Evolutionary conservation across 345 rosid species (phyloP), one percentile per base, ranked within the genome.

Genomic region (Citrus australasica): DNA sequence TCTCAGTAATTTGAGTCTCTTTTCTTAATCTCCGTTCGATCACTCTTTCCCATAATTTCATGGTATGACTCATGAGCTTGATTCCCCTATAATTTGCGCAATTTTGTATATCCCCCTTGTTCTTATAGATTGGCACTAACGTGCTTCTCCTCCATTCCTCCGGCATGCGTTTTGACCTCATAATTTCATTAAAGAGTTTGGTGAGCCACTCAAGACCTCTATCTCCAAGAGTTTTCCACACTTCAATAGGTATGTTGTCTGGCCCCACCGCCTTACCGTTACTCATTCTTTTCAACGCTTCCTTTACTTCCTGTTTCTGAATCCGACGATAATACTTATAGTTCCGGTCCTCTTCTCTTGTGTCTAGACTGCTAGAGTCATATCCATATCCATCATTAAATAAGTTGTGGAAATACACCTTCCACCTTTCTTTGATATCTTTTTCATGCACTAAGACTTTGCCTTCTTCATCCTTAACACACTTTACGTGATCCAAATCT

Each of bases 11-110:
- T 17, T 5, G 4, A 33, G 71, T 51, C 7, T 4, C 60, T 30
- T 19, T n/a, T 68, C 70, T 30, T 75, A 40, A 25, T 28, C 42
- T 28, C 21, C 40, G 30, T 59, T 75, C 25, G 7, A 40, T 64
- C 17, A 75, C 71, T 63, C 37, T 62, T 64, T 75, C 78, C 58
- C 24, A 64, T 40, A 75, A 28, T 22, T 63, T 75, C 78, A 25
- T 64, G 21, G 71, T 22, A 64, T 64, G 19, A 25, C 71, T 75
- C 38, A 42, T 75, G 16, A 75, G 40, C 46, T 75, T 64, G 7
- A 32, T 46, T 25, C 48, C 48, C 10, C 48, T 5, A 42, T 42
- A 42, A 10, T 42, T 42, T 10, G 48, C 48, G 10, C 48, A 42
- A 42, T 10, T 42, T 10, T 42, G 48, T 4, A 42, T 42, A 42